Evolutionary conservation across 495 filamentous ascomycete genomes (phyloP).

Genomic region (Umbilicaria muhlenbergii): DNA sequence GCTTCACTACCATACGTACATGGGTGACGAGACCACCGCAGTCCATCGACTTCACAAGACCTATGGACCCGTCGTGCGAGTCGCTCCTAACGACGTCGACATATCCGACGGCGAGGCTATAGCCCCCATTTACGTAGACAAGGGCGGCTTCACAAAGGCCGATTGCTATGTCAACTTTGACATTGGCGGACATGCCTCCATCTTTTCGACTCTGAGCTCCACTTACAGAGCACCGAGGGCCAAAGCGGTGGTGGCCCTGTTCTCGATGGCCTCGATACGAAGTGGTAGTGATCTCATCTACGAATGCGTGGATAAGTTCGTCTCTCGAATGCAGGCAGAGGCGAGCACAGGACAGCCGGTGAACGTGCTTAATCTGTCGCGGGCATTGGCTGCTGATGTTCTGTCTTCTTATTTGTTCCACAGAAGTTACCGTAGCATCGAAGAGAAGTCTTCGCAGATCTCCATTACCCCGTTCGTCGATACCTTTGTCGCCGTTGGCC

Average conservation of each 20-base stretch:
- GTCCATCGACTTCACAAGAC: slow-evolving; percentile 40
- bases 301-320: slow-evolving; percentile 1
- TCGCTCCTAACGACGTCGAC: slow-evolving; percentile 40
- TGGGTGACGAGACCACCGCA: slow-evolving; percentile 21
- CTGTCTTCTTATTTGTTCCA: slow-evolving; percentile 4
- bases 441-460: neutral
- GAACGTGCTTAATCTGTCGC: slow-evolving; percentile 3
- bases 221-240: slow-evolving; percentile 25
- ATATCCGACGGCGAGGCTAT: slow-evolving; percentile 40
- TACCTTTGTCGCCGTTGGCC: slow-evolving; percentile 25
- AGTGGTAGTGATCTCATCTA: slow-evolving; percentile 1
- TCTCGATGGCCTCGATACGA: slow-evolving; percentile 13
- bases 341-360: neutral
- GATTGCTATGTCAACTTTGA: slow-evolving; percentile 34
- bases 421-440: slow-evolving; percentile 1
- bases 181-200: slow-evolving; percentile 31
- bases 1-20: slow-evolving; percentile 27
- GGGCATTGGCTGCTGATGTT: slow-evolving; percentile 1
- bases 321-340: neutral
- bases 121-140: slow-evolving; percentile 25
- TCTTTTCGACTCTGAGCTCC: slow-evolving; percentile 30
- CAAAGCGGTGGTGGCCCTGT: slow-evolving; percentile 32
- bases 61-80: slow-evolving; percentile 39
- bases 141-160: slow-evolving; percentile 33
- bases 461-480: slow-evolving; percentile 19